These are phyloP conservation scores for Lachnum nothofagi DNA, from an alignment of 2,329 filamentous ascomycete genomes.

Conservation along the genomic window DNA sequence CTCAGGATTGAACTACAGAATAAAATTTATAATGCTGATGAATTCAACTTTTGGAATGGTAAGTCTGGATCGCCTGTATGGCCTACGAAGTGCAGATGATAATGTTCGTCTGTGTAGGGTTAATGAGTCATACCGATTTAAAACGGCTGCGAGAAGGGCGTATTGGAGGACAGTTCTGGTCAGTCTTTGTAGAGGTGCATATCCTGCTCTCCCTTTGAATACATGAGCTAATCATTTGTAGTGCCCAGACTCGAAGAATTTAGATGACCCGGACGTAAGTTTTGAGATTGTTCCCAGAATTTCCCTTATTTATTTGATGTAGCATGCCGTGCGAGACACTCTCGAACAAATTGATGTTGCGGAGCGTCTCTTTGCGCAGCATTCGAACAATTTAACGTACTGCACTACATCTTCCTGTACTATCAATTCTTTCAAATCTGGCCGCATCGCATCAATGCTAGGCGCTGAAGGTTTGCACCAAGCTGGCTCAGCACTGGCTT, in stretches of 20 bases:
- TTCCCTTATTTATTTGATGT: background rate
- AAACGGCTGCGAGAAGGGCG: constrained; percentile 25
- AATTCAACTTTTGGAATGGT: constrained; percentile 15
- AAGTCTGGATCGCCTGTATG: background rate
- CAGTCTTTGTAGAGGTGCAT: constrained; percentile 27
- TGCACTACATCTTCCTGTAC: constrained; percentile 23
- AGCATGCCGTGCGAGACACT: constrained; percentile 42
- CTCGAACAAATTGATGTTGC: constrained; percentile 55
- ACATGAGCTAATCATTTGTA: background rate
- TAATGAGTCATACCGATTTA: constrained; percentile 29
- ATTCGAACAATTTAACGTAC: constrained; percentile 23
- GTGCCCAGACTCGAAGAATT: background rate
- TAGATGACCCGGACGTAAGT: constrained; percentile 9
- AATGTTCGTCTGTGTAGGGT: constrained; percentile 12
- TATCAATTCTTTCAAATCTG: constrained; percentile 33
- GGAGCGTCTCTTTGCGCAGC: constrained; percentile 41
- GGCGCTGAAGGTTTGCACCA: constrained; percentile 59
- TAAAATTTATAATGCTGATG: constrained; percentile 26
- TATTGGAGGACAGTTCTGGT: constrained; percentile 33
- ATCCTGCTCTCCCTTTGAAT: constrained; percentile 26
- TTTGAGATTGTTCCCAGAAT: background rate
- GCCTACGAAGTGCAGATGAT: background rate
- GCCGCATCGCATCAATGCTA: constrained; percentile 50
- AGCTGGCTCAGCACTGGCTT: constrained; percentile 47
- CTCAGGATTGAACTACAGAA: constrained; percentile 28